Evolutionary conservation across 257 asterid species (phyloP), one percentile per base, ranked within the genome.

Genomic region (Echites panduratus): DNA sequence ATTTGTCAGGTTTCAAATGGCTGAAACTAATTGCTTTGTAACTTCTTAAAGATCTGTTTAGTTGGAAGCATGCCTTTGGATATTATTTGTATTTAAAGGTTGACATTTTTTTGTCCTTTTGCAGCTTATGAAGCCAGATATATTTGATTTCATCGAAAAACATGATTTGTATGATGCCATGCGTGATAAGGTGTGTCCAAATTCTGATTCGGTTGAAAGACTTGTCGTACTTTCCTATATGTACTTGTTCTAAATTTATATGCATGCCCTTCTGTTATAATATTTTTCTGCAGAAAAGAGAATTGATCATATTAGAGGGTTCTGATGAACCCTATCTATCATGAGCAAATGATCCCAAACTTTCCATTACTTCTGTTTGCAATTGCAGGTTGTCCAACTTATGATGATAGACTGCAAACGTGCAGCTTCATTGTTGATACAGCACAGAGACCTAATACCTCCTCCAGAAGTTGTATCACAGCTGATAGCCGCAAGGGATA

Each of bases 141-240:
- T 90, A 82, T 95, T 90, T 82, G 97, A 89, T 85, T 95, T 95
- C 88, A 87, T 95, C 70, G 97, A 92, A 78, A 95, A 92, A 80
- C 96, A 95, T 81, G 83, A 89, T 78, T 82, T 95, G 85, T 96
- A 95, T 74, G 98, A 92, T 66, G 85, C 81, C 67, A 86, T 92
- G 77, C 92, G 80, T 57, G 94, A 88, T 77, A 95, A 95, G 98
- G 99, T 92, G 83, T 57, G 68, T 56, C 58, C 63, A 12, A 20
- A 66, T 57, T 40, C 10, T 68, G n/a, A 32, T 22, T 49, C 69
- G 4, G 29, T 12, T 56, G 70, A 52, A n/a, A 24, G 47, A 35
- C 13, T 13, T 17, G 9, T 70, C 22, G 5, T 44, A 68, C 53
- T 38, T 45, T 78, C 43, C 20, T 63, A 62, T 32, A 63, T 58